Evolutionary conservation across 768 basidiomycete genomes (phyloP).

Genomic region (Suillus paluster): DNA sequence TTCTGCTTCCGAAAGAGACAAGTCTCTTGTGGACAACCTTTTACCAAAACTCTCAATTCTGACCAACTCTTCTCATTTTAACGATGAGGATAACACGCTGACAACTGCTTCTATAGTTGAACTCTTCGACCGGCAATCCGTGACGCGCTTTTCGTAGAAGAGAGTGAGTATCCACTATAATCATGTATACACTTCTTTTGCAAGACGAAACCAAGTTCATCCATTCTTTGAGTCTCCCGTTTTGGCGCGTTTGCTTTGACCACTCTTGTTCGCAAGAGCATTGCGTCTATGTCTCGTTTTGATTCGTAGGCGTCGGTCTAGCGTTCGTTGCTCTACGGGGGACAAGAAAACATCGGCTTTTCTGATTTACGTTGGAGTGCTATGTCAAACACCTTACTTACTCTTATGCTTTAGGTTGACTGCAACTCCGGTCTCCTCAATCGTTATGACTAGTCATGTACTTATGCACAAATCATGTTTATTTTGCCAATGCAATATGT

Average conservation of each 20-base stretch:
- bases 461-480: neutral
- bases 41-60: slow-evolving; percentile 55
- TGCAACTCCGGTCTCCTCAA: too few relatives aligned
- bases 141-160: neutral
- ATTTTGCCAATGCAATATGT: neutral
- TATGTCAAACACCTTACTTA: neutral
- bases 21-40: slow-evolving; percentile 75
- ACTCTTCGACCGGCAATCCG: neutral
- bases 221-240: slow-evolving; percentile 76
- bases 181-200: slow-evolving; percentile 4
- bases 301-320: slow-evolving; percentile 45
- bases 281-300: slow-evolving; percentile 52
- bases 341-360: slow-evolving; percentile 68
- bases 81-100: neutral
- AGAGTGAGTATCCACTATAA: slow-evolving; percentile 12
- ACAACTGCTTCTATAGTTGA: slow-evolving; percentile 13
- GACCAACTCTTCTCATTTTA: slow-evolving; percentile 33
- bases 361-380: slow-evolving; percentile 46
- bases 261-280: slow-evolving; percentile 41
- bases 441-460: neutral
- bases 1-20: slow-evolving; percentile 86
- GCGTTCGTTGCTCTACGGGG: slow-evolving; percentile 38
- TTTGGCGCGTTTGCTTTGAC: slow-evolving; percentile 36
- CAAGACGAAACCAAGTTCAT: slow-evolving; percentile 82
- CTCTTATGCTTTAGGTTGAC: neutral